A percentile compares a stretch with the other conserved stretches of the same genome.
Evolutionary conservation across 2,329 filamentous ascomycete genomes (phyloP).

Genomic region (Fusarium heterosporum): DNA sequence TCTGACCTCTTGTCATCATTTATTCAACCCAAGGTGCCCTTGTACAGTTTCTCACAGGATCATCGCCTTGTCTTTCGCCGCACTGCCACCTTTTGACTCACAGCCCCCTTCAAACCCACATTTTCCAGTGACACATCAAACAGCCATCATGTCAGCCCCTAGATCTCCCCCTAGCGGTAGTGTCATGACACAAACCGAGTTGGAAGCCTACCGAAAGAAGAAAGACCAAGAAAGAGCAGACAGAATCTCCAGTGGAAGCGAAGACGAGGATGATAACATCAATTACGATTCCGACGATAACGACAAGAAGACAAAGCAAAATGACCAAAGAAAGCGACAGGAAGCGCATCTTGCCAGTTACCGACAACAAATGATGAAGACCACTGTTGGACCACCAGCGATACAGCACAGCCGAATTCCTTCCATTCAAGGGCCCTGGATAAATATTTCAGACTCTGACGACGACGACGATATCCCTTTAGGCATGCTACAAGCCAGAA

Average conservation of each 20-base stretch:
- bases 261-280: constrained; percentile 28
- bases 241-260: constrained; percentile 5
- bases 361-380: constrained; percentile 40
- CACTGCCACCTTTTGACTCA: background rate
- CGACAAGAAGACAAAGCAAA: constrained; percentile 3
- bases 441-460: constrained; percentile 3
- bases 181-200: constrained; percentile 32
- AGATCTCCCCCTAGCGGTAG: constrained; percentile 26
- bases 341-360: constrained; percentile 35
- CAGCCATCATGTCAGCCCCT: constrained; percentile 24
- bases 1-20: background rate
- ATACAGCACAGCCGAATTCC: constrained; percentile 10
- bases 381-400: constrained; percentile 16
- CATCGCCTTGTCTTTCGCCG: background rate
- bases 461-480: constrained; percentile 34
- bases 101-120: background rate
- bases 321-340: constrained; percentile 22
- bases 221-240: constrained; percentile 13
- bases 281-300: constrained; percentile 33
- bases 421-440: constrained; percentile 13
- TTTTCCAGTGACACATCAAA: background rate
- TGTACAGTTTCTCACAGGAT: background rate
- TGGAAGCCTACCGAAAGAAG: constrained; percentile 29
- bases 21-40: background rate
- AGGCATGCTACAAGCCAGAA: constrained; percentile 24